Percentiles rank a stretch among this genome's conserved stretches.
Conservation (phyloP, 176 grass and related monocot species). For the Phoenix roebelenii region DNA sequence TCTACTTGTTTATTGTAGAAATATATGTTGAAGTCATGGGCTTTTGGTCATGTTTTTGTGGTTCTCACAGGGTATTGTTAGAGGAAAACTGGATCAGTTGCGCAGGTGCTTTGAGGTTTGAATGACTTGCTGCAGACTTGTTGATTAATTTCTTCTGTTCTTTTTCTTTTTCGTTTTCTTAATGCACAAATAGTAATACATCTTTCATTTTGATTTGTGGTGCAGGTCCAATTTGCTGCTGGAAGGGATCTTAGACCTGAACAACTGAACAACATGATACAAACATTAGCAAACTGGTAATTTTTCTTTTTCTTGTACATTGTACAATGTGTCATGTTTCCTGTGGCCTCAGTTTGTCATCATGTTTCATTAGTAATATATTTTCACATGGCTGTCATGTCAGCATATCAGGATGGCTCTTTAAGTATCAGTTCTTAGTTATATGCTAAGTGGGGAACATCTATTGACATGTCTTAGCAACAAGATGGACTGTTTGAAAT, state of each 20-base stretch:
- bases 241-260: constrained; percentile 91
- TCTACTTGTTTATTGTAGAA: too few relatives aligned
- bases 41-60: constrained; percentile 2
- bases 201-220: constrained; percentile 19
- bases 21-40: too few relatives aligned
- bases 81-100: constrained; percentile 94
- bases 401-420: too few relatives aligned
- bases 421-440: too few relatives aligned
- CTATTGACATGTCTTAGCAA: too few relatives aligned
- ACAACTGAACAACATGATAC: constrained; percentile 85
- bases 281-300: constrained; percentile 74
- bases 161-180: constrained; percentile 10
- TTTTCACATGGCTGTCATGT: too few relatives aligned
- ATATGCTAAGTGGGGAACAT: too few relatives aligned
- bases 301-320: constrained; percentile 23
- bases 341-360: too few relatives aligned
- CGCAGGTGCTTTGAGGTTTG: constrained; percentile 90
- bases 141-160: neutral
- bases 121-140: neutral
- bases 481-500: too few relatives aligned
- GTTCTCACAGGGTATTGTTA: constrained; percentile 68
- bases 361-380: too few relatives aligned
- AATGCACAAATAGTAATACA: neutral
- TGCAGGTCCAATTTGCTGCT: constrained; percentile 92
- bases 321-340: too few relatives aligned